Evolutionary conservation across 1,139 yeast genomes (phyloP).

Genomic region (Nakaseomyces uthaithaninus): DNA sequence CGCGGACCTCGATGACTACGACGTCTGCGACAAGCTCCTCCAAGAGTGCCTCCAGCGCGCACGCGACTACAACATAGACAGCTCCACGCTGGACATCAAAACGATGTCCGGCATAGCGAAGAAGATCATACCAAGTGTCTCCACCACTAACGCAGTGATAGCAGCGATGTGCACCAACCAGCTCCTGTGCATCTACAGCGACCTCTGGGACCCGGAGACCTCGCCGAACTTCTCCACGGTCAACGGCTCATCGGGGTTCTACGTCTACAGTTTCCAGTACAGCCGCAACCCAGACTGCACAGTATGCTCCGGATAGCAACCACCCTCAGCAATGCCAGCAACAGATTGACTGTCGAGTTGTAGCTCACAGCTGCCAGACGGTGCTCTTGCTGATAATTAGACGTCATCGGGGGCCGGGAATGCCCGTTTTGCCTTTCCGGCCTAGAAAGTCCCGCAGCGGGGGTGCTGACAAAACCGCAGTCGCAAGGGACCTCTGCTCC

Average conservation of each 20-base stretch:
- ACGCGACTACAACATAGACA: constrained; percentile 46
- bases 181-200: constrained; percentile 53
- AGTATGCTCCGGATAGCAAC: constrained; percentile 41
- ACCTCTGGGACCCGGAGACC: constrained; percentile 41
- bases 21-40: constrained; percentile 61
- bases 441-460: too few species aligned
- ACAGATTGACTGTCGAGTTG: too few species aligned
- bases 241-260: constrained; percentile 70
- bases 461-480: too few species aligned
- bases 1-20: constrained; percentile 63
- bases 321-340: too few species aligned
- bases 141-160: constrained; percentile 86
- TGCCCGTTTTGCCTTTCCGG: too few species aligned
- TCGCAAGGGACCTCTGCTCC: too few species aligned
- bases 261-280: constrained; percentile 62
- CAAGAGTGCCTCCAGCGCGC: constrained; percentile 55
- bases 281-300: constrained; percentile 57
- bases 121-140: constrained; percentile 88
- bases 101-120: constrained; percentile 84
- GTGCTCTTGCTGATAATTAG: too few species aligned
- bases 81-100: constrained; percentile 55
- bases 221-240: constrained; percentile 70
- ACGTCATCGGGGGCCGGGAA: too few species aligned
- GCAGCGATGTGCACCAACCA: constrained; percentile 92
- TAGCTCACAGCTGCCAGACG: too few species aligned